Evolutionary conservation across 1,139 yeast genomes (phyloP).

Genomic region (Candida albicans): DNA sequence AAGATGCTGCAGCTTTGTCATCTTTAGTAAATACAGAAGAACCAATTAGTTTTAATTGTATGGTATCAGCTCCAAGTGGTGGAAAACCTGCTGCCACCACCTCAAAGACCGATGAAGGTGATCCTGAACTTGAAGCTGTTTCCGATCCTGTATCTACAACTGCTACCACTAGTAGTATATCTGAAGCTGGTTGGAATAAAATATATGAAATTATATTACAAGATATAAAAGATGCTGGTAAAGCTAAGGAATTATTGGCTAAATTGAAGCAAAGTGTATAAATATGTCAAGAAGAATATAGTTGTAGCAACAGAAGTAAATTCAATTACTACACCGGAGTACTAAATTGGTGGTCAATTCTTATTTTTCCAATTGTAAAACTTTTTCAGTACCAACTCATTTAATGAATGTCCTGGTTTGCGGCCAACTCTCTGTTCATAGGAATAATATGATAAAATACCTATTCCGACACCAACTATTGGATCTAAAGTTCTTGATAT

Average conservation of each 20-base stretch:
- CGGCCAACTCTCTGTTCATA: conserved; percentile 58
- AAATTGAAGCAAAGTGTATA: conserved; percentile 10
- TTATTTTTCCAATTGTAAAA: conserved; percentile 8
- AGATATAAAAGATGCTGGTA: conserved; percentile 28
- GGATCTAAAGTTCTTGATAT: conserved; percentile 53
- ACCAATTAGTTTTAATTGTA: conserved; percentile 32
- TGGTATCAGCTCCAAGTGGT: conserved; percentile 31
- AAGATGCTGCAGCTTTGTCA: conserved; percentile 33
- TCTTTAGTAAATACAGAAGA: conserved; percentile 21
- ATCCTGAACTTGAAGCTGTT: conserved; percentile 5
- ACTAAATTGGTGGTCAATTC: neutral
- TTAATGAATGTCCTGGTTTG: conserved; percentile 55
- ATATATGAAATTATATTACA: conserved; percentile 28
- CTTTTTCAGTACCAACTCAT: conserved; percentile 37
- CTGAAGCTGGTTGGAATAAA: conserved; percentile 32
- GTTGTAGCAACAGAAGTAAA: too few species aligned
- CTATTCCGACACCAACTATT: conserved; percentile 56
- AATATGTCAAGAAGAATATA: neutral
- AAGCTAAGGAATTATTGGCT: conserved; percentile 19
- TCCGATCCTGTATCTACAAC: conserved; percentile 13
- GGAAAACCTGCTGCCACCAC: conserved; percentile 2
- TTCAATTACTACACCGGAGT: too few species aligned
- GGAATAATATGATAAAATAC: conserved; percentile 58
- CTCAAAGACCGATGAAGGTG: neutral
- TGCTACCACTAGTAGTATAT: conserved; percentile 13